Conservation (phyloP, 2,329 filamentous ascomycete genomes). For the Colletotrichum tanaceti region DNA sequence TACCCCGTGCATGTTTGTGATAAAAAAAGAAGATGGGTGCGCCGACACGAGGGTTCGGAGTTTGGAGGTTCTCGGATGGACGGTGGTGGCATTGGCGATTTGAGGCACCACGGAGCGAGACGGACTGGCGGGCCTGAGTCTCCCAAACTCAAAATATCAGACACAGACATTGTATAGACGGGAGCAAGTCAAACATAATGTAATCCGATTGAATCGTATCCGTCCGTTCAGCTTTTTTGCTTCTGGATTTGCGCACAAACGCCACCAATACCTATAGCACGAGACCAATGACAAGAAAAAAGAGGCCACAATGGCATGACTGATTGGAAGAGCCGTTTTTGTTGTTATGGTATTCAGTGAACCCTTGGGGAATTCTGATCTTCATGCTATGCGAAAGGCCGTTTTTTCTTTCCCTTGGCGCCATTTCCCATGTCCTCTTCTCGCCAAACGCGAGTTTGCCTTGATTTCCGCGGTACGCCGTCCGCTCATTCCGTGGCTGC, state of each 20-base stretch:
- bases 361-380: slow-evolving; percentile 40
- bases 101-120: too few relatives aligned
- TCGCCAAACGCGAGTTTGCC: slow-evolving; percentile 37
- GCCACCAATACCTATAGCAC: slow-evolving; percentile 24
- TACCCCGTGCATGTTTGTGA: slow-evolving; percentile 8
- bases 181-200: slow-evolving; percentile 19
- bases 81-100: not conserved
- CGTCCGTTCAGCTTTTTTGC: slow-evolving; percentile 12
- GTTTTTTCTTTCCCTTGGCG: slow-evolving; percentile 21
- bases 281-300: slow-evolving; percentile 12
- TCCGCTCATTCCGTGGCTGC: slow-evolving; percentile 27
- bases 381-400: slow-evolving; percentile 42
- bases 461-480: slow-evolving; percentile 34
- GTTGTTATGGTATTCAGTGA: slow-evolving; percentile 42
- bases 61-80: not conserved
- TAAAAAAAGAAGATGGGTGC: not conserved
- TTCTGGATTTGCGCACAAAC: slow-evolving; percentile 11
- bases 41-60: not conserved
- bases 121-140: not conserved
- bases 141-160: not conserved
- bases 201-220: slow-evolving; percentile 33
- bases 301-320: slow-evolving; percentile 3
- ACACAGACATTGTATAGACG: not conserved
- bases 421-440: slow-evolving; percentile 39
- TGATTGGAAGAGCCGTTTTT: slow-evolving; percentile 42